phyloP scores from a whole-genome alignment of 108 stramenopile species.

The Parmales sp. region DNA sequence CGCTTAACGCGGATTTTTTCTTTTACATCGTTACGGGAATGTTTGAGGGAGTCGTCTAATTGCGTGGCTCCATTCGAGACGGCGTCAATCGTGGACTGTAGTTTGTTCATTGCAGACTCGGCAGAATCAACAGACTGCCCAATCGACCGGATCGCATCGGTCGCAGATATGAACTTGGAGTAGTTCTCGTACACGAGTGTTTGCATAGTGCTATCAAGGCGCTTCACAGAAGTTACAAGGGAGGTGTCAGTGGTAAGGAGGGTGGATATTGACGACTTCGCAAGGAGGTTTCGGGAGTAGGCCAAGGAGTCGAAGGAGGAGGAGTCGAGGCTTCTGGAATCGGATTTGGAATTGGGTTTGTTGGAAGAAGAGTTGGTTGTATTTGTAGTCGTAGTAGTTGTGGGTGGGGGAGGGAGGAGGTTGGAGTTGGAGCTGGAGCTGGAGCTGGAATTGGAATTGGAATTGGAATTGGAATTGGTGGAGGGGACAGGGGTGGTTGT shows the following conservation, averaged over 20 bases:
- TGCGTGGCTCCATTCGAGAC: constrained; percentile 25
- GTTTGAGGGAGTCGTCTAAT: constrained; percentile 43
- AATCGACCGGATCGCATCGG: constrained; percentile 84
- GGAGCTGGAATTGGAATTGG: no score
- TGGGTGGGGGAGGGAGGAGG: no score
- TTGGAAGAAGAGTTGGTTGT: no score
- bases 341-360: no score
- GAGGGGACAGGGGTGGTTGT: no score
- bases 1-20: constrained; percentile 69
- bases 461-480: no score
- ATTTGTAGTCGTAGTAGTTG: no score
- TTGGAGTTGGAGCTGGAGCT: no score
- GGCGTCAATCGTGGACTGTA: constrained; percentile 35
- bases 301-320: constrained; percentile 28
- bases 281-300: constrained; percentile 28
- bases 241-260: constrained; percentile 31
- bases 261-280: constrained; percentile 20
- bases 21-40: constrained; percentile 56
- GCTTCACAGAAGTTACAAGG: constrained; percentile 32
- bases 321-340: constrained; percentile 35
- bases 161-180: constrained; percentile 94
- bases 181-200: constrained; percentile 99
- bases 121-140: constrained; percentile 49
- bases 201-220: constrained; percentile 90
- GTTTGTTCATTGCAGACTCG: constrained; percentile 32